Percentiles rank a stretch among this genome's conserved stretches.
phyloP scores from a whole-genome alignment of 768 basidiomycete genomes.

The Grammothele lineata region DNA sequence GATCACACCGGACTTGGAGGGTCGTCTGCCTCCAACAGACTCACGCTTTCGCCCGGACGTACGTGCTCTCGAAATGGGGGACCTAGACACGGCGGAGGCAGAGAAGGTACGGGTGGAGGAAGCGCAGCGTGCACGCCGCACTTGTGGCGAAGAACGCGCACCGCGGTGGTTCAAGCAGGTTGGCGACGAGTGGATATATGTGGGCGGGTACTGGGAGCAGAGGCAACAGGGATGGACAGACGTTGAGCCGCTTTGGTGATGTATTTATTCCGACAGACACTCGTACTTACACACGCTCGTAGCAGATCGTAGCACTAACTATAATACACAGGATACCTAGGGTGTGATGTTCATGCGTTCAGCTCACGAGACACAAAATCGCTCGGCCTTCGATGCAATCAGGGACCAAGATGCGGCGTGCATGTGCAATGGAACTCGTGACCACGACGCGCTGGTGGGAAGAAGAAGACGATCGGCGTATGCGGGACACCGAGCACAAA shows the following conservation, averaged over 20 bases:
- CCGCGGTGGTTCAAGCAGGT: constrained; percentile 76
- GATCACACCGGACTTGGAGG: constrained; percentile 60
- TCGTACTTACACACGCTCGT: constrained; percentile 13
- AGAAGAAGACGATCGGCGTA: not conserved
- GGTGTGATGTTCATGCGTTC: too few species aligned
- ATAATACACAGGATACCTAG: not conserved
- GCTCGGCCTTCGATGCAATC: too few species aligned
- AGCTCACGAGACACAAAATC: too few species aligned
- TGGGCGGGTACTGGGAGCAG: constrained; percentile 82
- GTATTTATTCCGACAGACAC: constrained; percentile 5
- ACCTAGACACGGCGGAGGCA: constrained; percentile 63
- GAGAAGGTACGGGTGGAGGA: constrained; percentile 74
- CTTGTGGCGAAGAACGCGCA: constrained; percentile 48
- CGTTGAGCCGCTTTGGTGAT: constrained; percentile 62
- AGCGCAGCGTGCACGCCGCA: constrained; percentile 69
- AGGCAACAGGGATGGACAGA: constrained; percentile 62
- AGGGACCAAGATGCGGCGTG: too few species aligned
- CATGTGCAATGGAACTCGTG: constrained; percentile 4
- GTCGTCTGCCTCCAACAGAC: constrained; percentile 72
- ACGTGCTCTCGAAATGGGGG: constrained; percentile 75
- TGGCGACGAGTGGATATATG: constrained; percentile 70
- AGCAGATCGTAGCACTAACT: not conserved
- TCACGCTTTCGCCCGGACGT: constrained; percentile 82
- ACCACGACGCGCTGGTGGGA: constrained; percentile 1
- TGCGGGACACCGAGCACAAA: not conserved